phyloP scores from a whole-genome alignment of 1,284 basidiomycete species.

The Trichosporon coremiiforme region DNA sequence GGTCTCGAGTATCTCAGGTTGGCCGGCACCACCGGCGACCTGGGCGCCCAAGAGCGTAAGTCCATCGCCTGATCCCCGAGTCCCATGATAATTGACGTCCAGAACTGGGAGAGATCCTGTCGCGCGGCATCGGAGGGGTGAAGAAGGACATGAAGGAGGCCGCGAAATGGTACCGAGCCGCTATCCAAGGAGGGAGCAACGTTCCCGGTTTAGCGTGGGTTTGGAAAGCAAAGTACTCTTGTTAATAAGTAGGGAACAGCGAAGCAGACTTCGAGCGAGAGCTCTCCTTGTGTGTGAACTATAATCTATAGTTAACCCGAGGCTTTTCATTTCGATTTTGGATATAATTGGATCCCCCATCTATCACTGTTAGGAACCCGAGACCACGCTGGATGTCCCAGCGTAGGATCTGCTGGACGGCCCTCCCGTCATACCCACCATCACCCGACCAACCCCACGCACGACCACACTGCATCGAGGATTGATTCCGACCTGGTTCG shows the following conservation, averaged over 20 bases:
- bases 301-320: slow-evolving; percentile 2
- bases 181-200: slow-evolving; percentile 45
- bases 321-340: slow-evolving; percentile 12
- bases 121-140: slow-evolving; percentile 49
- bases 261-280: slow-evolving; percentile 15
- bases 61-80: slow-evolving; percentile 16
- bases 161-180: slow-evolving; percentile 55
- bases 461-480: slow-evolving; percentile 13
- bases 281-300: slow-evolving; percentile 19
- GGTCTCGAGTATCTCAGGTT: slow-evolving; percentile 51
- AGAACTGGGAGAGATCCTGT: slow-evolving; percentile 54
- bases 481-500: not conserved
- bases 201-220: slow-evolving; percentile 56
- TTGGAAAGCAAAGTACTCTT: slow-evolving; percentile 46
- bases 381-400: not conserved
- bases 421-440: not conserved
- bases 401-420: not conserved
- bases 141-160: slow-evolving; percentile 57
- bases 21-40: slow-evolving; percentile 51
- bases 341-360: not conserved
- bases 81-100: slow-evolving; percentile 1
- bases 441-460: not conserved
- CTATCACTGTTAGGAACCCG: not conserved
- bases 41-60: slow-evolving; percentile 54
- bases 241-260: slow-evolving; percentile 19